phyloP scores from a whole-genome alignment of 768 basidiomycete genomes.

The Amanita subjunquillea region DNA sequence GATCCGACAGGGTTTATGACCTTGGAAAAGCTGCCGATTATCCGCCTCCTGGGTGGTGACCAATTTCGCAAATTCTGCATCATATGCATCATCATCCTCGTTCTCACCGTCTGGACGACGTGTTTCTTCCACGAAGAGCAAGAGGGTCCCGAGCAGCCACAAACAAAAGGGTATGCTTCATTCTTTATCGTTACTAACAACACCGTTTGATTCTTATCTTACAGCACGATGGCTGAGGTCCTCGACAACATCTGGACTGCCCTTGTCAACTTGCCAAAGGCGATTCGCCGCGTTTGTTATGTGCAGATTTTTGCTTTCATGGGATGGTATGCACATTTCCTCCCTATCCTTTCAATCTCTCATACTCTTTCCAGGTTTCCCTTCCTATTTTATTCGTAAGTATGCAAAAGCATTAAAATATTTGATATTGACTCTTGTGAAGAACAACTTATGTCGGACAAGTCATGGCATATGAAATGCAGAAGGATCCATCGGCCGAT shows the following conservation, averaged over 20 bases:
- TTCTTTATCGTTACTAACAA: background rate
- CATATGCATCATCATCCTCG: constrained; percentile 70
- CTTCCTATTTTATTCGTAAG: constrained; percentile 85
- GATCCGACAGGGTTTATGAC: constrained; percentile 66
- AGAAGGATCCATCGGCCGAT: constrained; percentile 69
- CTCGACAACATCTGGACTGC: constrained; percentile 69
- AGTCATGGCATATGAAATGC: constrained; percentile 77
- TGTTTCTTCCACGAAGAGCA: constrained; percentile 81
- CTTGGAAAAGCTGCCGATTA: constrained; percentile 67
- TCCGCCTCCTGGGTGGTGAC: constrained; percentile 74
- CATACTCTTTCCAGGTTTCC: constrained; percentile 57
- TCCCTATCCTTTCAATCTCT: background rate
- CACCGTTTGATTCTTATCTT: constrained; percentile 7
- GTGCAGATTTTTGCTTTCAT: constrained; percentile 95
- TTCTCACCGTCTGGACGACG: constrained; percentile 78
- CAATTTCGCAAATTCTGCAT: constrained; percentile 97
- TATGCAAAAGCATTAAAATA: constrained; percentile 4
- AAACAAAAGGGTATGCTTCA: constrained; percentile 26
- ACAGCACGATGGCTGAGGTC: constrained; percentile 60
- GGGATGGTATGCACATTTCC: constrained; percentile 59
- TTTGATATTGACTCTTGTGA: background rate
- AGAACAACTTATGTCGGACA: constrained; percentile 93
- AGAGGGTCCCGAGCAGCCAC: constrained; percentile 37
- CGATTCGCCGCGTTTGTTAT: constrained; percentile 82
- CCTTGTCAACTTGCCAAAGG: constrained; percentile 65